A percentile compares a stretch with the other conserved stretches of the same genome.
Conservation (phyloP, 2,329 filamentous ascomycete species). For the Aspergillus sp. region DNA sequence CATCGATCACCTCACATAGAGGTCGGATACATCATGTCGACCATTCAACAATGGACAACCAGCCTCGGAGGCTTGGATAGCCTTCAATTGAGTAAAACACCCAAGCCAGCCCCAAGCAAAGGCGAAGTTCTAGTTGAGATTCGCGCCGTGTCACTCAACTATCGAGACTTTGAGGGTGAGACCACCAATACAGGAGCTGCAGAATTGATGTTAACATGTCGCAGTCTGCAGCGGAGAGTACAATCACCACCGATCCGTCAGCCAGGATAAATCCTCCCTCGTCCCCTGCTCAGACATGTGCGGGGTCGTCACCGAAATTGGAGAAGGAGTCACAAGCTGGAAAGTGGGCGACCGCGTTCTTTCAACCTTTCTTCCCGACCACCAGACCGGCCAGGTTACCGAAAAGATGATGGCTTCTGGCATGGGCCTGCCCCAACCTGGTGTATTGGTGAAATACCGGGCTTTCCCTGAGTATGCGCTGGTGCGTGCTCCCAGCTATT, state of each 20-base stretch:
- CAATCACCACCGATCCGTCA: constrained; percentile 64
- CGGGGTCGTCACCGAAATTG: constrained; percentile 61
- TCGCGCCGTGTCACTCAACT: constrained; percentile 58
- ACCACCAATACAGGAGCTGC: background rate
- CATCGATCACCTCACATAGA: background rate
- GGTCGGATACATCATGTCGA: constrained; percentile 2
- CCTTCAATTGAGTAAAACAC: constrained; percentile 50
- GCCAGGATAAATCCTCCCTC: constrained; percentile 45
- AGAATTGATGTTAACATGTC: background rate
- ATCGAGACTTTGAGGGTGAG: constrained; percentile 53
- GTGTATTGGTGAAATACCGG: constrained; percentile 49
- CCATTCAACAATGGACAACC: constrained; percentile 57
- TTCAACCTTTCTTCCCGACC: constrained; percentile 62
- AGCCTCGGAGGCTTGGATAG: constrained; percentile 61
- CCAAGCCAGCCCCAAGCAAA: constrained; percentile 54
- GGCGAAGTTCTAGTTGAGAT: constrained; percentile 61
- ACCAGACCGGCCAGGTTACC: constrained; percentile 63
- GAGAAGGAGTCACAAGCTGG: constrained; percentile 54
- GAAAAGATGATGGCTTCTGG: constrained; percentile 60
- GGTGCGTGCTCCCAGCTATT: constrained; percentile 46
- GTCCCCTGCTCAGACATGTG: constrained; percentile 75
- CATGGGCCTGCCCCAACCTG: constrained; percentile 63
- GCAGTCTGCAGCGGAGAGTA: constrained; percentile 69
- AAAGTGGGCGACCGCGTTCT: constrained; percentile 68
- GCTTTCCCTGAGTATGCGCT: constrained; percentile 46